Base-by-base conservation (phyloP, 768 basidiomycete genomes). In the Lactarius indigo region DNA sequence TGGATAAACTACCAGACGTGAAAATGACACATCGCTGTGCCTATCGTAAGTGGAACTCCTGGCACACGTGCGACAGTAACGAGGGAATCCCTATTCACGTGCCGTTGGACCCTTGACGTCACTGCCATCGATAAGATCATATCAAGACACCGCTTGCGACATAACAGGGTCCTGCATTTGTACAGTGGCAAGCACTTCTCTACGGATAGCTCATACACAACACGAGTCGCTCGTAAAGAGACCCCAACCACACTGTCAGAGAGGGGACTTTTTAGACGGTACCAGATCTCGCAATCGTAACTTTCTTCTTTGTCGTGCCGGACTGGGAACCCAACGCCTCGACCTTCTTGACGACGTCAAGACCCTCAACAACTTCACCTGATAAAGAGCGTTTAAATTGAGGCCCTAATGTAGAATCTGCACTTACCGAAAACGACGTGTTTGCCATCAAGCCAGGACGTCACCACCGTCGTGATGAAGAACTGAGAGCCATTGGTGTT, bases 401-500 rank as follows among this genome's bases (percentile, higher is more conserved):
- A 7, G 50, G 12, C 26, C 26, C 20, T 20, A 30, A 26, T 20
- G n/a, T 33, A 20, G 54, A 62, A 44, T 12, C 33, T 18, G 41
- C 15, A 63, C 75, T 56, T 72, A 86, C 94, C 94, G 73, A 96
- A 95, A 57, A 96, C 93, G 77, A 93, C 90, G 77, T 94, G 89
- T 64, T 82, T 84, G 64, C 88, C 89, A 75, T 95, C 91, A 66
- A 95, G 85, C 91, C 91, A 93, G 42, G 80, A 78, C 3, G 91
- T 91, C 39, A 79, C 77, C 64, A 87, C 87, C 47, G 92, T 95
- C 69, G 91, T 93, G 80, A 96, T 87, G 83, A 96, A 95, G 85
- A 96, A 95, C 76, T 84, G 85, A 23, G 86, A 91, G 17, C 91
- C 93, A 74, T 96, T 96, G 70, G 94, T 95, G 80, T 93, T 87